These are phyloP conservation scores for Persicaria maculosa DNA, from an alignment of 148 eudicot species.

Conservation along the genomic window DNA sequence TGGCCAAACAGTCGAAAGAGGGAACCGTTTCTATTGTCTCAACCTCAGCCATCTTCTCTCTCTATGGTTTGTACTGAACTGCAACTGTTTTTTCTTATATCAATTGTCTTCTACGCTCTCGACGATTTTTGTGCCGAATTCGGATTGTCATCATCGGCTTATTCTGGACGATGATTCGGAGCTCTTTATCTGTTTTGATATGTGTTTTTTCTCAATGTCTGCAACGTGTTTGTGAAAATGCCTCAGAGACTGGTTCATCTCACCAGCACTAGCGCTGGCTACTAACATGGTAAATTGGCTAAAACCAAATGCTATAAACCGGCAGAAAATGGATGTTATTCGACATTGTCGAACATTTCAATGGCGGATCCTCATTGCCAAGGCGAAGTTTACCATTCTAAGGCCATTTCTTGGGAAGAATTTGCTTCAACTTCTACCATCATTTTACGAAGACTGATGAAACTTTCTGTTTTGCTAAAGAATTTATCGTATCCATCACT, in stretches of 20 bases:
- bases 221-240: constrained; percentile 6
- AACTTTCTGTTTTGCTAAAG: too few relatives aligned
- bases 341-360: too few relatives aligned
- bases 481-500: too few relatives aligned
- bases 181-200: not conserved
- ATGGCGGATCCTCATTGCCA: too few relatives aligned
- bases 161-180: not conserved
- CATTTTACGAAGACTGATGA: too few relatives aligned
- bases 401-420: too few relatives aligned
- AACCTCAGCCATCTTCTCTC: not conserved
- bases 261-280: not conserved
- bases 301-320: not conserved
- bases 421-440: too few relatives aligned
- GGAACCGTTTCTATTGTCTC: too few relatives aligned
- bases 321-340: too few relatives aligned
- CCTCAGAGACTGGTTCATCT: not conserved
- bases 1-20: not conserved
- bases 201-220: not conserved
- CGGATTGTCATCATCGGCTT: not conserved
- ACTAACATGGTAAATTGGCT: not conserved
- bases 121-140: not conserved
- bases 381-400: too few relatives aligned
- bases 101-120: not conserved
- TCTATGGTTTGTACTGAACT: constrained; percentile 7
- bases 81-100: not conserved